Base-by-base conservation (phyloP, 176 grass and related monocot species). In the Avena eriantha region DNA sequence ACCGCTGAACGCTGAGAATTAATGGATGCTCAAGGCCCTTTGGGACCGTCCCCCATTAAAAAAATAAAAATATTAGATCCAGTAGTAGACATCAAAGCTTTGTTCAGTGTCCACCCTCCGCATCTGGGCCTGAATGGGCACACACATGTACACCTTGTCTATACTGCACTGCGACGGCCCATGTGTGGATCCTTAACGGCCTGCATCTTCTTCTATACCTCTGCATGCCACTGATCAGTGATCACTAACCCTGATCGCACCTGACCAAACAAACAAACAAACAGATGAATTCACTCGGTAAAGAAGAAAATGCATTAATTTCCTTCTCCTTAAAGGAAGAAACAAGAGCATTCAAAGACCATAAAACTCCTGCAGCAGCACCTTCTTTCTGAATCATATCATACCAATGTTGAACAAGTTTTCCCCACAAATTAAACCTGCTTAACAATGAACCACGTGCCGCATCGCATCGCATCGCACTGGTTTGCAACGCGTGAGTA, bases 151-250 rank as follows among this genome's bases (percentile, higher is more conserved):
- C n/a, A n/a, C n/a, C n/a, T n/a, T n/a, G n/a, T n/a, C 7, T 58
- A 19, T n/a, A 58, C 55, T 4, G 18, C 47, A 13, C 47, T 13
- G 47, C 55, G n/a, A 36, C 35, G 35, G 19, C 51, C 33, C 66
- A 78, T 73, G 34, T 73, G 51, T 21, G 19, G 29, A 65, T 7
- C 61, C 61, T 15, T 22, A n/a, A 11, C 2, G 24, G 6, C 8
- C 66, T 69, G 66, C 66, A 69, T 10, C 65, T 68, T 1, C 65
- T 68, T 68, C 65, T 67, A 67, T 67, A 35, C 64, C 64, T 67
- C 14, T 34, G 29, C 29, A 67, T 0, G 26, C 16, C 13, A 66
- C 14, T 36, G 4, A 5, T 60, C 57, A 60, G 21, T 22, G 2
- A 3, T 54, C 15, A 5, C 14, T 54, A 14, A 54, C 53, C 53